Evolutionary conservation across 768 basidiomycete genomes (phyloP), one percentile per base, ranked within the genome.

Genomic region (Amanita exitialis): DNA sequence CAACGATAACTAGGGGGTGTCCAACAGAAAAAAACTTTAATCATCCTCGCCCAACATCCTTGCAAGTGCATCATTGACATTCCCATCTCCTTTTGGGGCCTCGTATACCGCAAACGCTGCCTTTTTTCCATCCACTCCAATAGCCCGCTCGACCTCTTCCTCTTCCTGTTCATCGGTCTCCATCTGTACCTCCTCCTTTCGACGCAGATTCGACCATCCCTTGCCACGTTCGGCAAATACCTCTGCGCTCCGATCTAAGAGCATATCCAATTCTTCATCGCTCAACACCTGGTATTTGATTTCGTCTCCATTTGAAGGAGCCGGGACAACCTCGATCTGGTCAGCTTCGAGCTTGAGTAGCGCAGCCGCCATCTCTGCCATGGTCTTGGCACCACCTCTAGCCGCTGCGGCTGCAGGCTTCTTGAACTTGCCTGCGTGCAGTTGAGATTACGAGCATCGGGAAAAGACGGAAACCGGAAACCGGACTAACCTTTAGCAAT

Each of bases 281-380:
- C 82, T 85, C 58, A 99, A 73, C 45, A 97, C 80, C 30, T 78
- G 78, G 41, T 73, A 70, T 62, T 83, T 83, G 34, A 81, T 84
- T 56, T 77, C 79, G 20, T 76, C 79, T 15, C 82, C 87, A 58
- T 80, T 76, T 2, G 50, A 35, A 15, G 50, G 50, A 35, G 50
- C 43, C 1, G 80, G 80, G 15, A 91, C 90, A 9, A 97, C 83
- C 47, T 90, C 80, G 52, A 97, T 90, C 62, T 92, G 83, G 67
- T 97, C 90, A 13, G 86, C 86, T 60, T 95, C 92, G 3, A 95
- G 77, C 32, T 73, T 74, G 20, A 95, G 72, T 37, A 96, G 67
- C 16, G 80, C 75, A 16, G 86, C 78, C 0, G 90, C 88, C 75
- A 92, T 79, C 59, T 93, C 89, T 0, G 84, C 82, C 59, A 88